Percentiles rank a stretch among this genome's conserved stretches.
These are phyloP conservation scores for Acer negundo DNA, from an alignment of 345 rosid genomes.

Conservation along the genomic window DNA sequence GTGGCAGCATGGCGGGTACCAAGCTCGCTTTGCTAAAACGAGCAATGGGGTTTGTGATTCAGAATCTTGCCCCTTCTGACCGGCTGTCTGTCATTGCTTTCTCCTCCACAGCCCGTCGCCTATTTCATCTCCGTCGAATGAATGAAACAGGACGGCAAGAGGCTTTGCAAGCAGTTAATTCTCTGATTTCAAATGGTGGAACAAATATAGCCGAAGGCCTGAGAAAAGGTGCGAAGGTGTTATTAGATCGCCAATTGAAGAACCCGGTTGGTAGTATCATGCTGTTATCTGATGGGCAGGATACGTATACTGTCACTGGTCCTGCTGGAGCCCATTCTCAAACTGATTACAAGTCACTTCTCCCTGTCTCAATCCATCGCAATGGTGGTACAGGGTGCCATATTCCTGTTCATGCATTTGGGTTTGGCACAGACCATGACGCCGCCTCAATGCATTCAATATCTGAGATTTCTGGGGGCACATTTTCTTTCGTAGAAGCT, in stretches of 20 bases:
- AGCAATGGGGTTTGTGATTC: constrained; percentile 99
- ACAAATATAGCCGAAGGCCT: constrained; percentile 94
- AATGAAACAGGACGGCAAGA: constrained; percentile 74
- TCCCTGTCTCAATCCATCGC: constrained; percentile 47
- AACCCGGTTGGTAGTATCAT: constrained; percentile 86
- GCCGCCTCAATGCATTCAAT: constrained; percentile 91
- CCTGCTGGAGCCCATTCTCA: constrained; percentile 33
- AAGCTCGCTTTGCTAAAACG: constrained; percentile 90
- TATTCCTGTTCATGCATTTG: constrained; percentile 93
- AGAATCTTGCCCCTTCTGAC: constrained; percentile 89
- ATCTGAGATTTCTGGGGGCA: constrained; percentile 84
- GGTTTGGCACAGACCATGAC: constrained; percentile 93
- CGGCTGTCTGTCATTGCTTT: constrained; percentile 92
- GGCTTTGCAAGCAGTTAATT: constrained; percentile 84
- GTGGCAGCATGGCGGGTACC: constrained; percentile 99
- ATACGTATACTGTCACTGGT: constrained; percentile 72
- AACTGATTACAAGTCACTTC: constrained; percentile 58
- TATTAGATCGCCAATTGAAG: constrained; percentile 76
- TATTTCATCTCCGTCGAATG: constrained; percentile 86
- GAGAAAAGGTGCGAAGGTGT: constrained; percentile 80
- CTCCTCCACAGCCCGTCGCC: constrained; percentile 85
- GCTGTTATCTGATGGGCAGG: constrained; percentile 93
- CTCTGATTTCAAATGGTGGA: constrained; percentile 83
- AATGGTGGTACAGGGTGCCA: constrained; percentile 44
- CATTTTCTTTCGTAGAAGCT: constrained; percentile 96